Conservation (phyloP, 2,329 filamentous ascomycete genomes). For the Beauveria bassiana region DNA sequence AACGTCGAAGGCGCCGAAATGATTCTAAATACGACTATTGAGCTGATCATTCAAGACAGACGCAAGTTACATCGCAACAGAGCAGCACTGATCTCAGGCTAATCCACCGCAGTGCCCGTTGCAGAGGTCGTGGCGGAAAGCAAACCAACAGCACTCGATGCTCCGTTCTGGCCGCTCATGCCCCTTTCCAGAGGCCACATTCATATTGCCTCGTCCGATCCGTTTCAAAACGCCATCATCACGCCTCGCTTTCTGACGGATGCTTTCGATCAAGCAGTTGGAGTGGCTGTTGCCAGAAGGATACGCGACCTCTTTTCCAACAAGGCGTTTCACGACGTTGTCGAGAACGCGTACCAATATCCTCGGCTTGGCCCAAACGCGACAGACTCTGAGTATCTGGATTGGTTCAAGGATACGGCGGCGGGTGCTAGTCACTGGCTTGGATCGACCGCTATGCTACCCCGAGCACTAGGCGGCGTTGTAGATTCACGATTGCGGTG, state of each 20-base stretch:
- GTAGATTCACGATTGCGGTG: slow-evolving; percentile 16
- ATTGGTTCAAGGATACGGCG: slow-evolving; percentile 11
- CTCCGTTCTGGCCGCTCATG: slow-evolving; percentile 18
- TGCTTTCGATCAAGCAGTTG: slow-evolving; percentile 16
- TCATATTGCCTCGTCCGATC: slow-evolving; percentile 17
- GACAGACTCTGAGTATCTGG: slow-evolving; percentile 16
- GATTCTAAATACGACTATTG: slow-evolving; percentile 17
- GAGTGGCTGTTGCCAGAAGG: slow-evolving; percentile 13
- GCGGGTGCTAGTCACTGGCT: slow-evolving; percentile 19
- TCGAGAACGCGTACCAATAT: slow-evolving; percentile 16
- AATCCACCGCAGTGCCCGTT: slow-evolving; percentile 15
- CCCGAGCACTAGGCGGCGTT: slow-evolving; percentile 17
- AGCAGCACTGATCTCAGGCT: background rate
- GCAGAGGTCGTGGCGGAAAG: slow-evolving; percentile 16
- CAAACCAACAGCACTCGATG: slow-evolving; percentile 12
- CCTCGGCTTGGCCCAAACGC: slow-evolving; percentile 15
- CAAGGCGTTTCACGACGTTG: slow-evolving; percentile 13
- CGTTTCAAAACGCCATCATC: slow-evolving; percentile 16
- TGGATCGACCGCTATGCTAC: slow-evolving; percentile 19
- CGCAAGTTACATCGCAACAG: slow-evolving; percentile 1
- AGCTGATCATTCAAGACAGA: slow-evolving; percentile 13
- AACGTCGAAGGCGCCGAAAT: slow-evolving; percentile 15
- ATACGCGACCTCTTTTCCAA: slow-evolving; percentile 15
- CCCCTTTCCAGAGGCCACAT: slow-evolving; percentile 19
- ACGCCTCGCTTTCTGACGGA: slow-evolving; percentile 17